phyloP scores from a whole-genome alignment of 257 asterid species.

The Rubia yunnanensis region DNA sequence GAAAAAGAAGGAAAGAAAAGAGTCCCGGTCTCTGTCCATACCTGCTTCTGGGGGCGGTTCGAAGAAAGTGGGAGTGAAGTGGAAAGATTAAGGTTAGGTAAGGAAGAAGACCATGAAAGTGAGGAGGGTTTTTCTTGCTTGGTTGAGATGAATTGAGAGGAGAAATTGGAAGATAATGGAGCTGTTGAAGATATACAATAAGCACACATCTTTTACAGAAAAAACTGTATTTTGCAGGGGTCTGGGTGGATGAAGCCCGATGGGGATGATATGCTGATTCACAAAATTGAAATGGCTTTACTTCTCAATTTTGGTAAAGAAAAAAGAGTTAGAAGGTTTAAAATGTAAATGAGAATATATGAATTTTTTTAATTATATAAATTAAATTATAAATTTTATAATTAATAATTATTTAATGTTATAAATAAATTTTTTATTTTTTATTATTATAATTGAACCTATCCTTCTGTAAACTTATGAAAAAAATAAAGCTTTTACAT shows the following conservation, averaged over 20 bases:
- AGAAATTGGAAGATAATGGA: conserved; percentile 26
- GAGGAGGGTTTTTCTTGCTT: conserved; percentile 20
- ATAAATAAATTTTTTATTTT: too few relatives aligned
- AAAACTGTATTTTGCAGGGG: neutral
- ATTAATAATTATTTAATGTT: too few relatives aligned
- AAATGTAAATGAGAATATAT: too few relatives aligned
- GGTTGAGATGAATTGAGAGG: conserved; percentile 32
- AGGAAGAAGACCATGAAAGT: conserved; percentile 71
- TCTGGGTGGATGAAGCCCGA: too few relatives aligned
- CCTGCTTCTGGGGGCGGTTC: conserved; percentile 33
- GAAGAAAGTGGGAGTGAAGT: conserved; percentile 17
- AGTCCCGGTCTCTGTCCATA: conserved; percentile 10
- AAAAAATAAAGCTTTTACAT: neutral
- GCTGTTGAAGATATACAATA: conserved; percentile 19
- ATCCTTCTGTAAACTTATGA: too few relatives aligned
- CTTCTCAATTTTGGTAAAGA: neutral
- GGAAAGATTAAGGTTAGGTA: conserved; percentile 42
- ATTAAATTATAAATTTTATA: too few relatives aligned
- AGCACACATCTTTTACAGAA: conserved; percentile 27
- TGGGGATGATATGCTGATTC: neutral
- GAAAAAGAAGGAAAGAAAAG: conserved; percentile 4
- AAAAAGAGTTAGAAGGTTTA: too few relatives aligned
- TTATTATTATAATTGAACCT: too few relatives aligned
- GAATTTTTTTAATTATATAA: too few relatives aligned
- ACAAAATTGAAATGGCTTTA: neutral